Evolutionary conservation across 495 filamentous ascomycete species (phyloP).

Genomic region (Penicilliopsis zonata): DNA sequence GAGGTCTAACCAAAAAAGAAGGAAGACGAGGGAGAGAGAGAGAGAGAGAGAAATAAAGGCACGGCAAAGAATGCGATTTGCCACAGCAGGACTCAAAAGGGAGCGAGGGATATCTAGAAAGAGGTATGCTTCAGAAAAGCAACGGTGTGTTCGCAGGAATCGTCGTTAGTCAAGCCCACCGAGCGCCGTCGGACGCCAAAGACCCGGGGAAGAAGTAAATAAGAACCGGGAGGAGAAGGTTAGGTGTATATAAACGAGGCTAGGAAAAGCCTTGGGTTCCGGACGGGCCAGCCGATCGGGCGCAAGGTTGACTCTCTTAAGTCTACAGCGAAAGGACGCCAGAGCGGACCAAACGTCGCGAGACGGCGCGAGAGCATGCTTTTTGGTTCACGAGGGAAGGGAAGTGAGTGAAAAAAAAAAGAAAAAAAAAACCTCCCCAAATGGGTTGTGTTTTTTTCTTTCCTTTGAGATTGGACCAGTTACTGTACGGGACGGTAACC

Average conservation of each 20-base stretch:
- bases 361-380: background rate
- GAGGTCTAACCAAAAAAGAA: too few relatives aligned
- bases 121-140: background rate
- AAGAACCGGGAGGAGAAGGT: background rate
- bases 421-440: too few relatives aligned
- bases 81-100: background rate
- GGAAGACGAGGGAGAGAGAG: too few relatives aligned
- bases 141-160: background rate
- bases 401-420: too few relatives aligned
- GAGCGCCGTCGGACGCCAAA: background rate
- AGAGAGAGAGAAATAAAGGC: too few relatives aligned
- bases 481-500: conserved; percentile 28
- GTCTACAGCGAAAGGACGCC: too few relatives aligned
- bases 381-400: background rate
- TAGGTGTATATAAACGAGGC: too few relatives aligned
- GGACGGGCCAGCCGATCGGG: background rate
- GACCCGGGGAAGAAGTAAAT: background rate
- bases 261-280: background rate
- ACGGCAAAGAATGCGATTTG: too few relatives aligned
- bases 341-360: too few relatives aligned
- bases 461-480: background rate
- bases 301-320: background rate
- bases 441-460: too few relatives aligned
- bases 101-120: background rate
- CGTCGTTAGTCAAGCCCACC: background rate